Conservation (phyloP, 441 rosid species). For the Pelargonium australe region DNA sequence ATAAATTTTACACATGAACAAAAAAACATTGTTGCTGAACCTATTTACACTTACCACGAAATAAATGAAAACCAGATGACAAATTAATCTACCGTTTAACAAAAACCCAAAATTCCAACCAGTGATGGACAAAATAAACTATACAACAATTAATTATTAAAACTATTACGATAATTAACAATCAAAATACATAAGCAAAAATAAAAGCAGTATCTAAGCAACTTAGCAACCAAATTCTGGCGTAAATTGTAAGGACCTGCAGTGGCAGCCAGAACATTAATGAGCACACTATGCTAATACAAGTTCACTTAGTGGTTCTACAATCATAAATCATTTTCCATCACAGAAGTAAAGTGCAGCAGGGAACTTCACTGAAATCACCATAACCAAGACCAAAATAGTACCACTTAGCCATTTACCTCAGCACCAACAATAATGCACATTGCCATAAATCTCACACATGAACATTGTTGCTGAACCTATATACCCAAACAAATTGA, state of each 20-base stretch:
- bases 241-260: too few species aligned
- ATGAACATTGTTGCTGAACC: neutral
- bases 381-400: neutral
- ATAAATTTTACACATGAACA: neutral
- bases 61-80: too few species aligned
- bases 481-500: neutral
- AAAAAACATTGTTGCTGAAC: neutral
- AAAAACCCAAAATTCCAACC: too few species aligned
- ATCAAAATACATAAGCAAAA: too few species aligned
- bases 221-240: too few species aligned
- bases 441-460: neutral
- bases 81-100: too few species aligned
- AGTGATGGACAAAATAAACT: too few species aligned
- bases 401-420: too few species aligned
- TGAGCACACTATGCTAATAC: neutral
- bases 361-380: neutral
- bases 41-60: neutral
- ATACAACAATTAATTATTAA: too few species aligned
- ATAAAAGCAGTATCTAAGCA: too few species aligned
- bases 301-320: neutral
- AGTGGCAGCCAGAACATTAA: neutral
- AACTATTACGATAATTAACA: too few species aligned
- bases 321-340: neutral
- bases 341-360: neutral
- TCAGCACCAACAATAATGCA: neutral